These are phyloP conservation scores for Geranium incanum DNA, from an alignment of 441 rosid genomes.

Conservation along the genomic window DNA sequence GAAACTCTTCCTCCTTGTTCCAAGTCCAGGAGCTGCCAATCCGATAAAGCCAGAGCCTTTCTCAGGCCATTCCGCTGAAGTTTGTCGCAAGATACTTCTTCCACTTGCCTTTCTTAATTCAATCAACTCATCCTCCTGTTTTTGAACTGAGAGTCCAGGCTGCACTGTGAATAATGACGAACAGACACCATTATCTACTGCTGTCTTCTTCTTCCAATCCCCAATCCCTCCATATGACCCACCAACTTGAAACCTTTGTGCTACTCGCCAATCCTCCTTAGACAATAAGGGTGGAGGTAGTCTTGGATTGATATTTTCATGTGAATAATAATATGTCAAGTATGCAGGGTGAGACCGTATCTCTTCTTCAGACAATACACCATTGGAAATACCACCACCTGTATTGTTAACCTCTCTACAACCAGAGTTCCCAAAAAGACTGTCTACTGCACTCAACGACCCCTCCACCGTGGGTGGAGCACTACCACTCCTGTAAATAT, in stretches of 20 bases:
- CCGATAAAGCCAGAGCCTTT: constrained; percentile 38
- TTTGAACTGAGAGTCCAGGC: constrained; percentile 51
- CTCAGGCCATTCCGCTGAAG: constrained; percentile 41
- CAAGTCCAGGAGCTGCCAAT: constrained; percentile 45
- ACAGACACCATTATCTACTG: constrained; percentile 29
- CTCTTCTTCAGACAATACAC: constrained; percentile 62
- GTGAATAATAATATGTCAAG: constrained; percentile 68
- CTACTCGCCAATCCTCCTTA: constrained; percentile 81
- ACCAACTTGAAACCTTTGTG: constrained; percentile 70
- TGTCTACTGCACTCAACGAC: constrained; percentile 61
- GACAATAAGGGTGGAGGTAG: constrained; percentile 77
- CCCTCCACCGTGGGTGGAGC: constrained; percentile 96
- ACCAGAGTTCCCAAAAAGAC: constrained; percentile 48
- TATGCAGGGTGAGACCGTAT: constrained; percentile 74
- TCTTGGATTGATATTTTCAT: constrained; percentile 72
- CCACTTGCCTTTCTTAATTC: constrained; percentile 50
- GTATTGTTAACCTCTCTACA: constrained; percentile 29
- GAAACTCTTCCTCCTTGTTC: constrained; percentile 84
- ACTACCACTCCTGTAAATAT: constrained; percentile 73
- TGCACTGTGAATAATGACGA: constrained; percentile 69
- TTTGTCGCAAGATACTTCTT: constrained; percentile 34
- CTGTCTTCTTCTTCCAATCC: constrained; percentile 47
- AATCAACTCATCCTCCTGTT: constrained; percentile 60
- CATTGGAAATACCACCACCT: constrained; percentile 23
- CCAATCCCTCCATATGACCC: constrained; percentile 45